phyloP scores from a whole-genome alignment of 176 grass and related monocot genomes.

The Bolboschoenus planiculmis region DNA sequence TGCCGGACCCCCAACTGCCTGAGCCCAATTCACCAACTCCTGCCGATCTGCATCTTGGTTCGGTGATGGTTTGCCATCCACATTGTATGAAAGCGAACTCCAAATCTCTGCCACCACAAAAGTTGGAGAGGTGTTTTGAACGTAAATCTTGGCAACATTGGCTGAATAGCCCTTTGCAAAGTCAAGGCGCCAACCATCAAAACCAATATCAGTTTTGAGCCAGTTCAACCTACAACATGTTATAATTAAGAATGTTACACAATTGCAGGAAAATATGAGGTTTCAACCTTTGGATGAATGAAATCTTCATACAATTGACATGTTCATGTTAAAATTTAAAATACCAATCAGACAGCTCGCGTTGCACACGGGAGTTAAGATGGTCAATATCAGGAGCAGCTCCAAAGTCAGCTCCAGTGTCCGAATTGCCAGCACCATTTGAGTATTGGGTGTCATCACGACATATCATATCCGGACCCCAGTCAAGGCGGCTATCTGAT shows the following conservation, averaged over 20 bases:
- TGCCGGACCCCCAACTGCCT: conserved; percentile 2
- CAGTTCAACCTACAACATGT: conserved; percentile 27
- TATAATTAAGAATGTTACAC: too few species aligned
- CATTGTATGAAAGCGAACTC: conserved; percentile 20
- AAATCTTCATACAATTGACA: too few species aligned
- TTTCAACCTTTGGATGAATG: too few species aligned
- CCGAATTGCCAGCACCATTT: not conserved
- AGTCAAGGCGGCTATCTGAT: not conserved
- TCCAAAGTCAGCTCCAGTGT: not conserved
- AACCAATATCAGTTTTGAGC: conserved; percentile 40
- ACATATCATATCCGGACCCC: not conserved
- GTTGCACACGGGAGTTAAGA: not conserved
- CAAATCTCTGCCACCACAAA: conserved; percentile 46
- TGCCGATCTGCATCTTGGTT: conserved; percentile 30
- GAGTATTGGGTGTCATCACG: not conserved
- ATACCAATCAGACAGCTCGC: not conserved
- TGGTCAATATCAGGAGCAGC: not conserved
- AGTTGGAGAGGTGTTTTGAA: conserved; percentile 6
- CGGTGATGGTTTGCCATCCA: conserved; percentile 25
- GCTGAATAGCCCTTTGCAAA: conserved; percentile 34
- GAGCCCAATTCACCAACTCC: conserved; percentile 38
- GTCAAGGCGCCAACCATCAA: conserved; percentile 46
- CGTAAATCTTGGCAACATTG: conserved; percentile 26
- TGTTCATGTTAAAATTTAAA: too few species aligned
- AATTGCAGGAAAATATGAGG: too few species aligned